phyloP scores from a whole-genome alignment of 495 filamentous ascomycete species.

The Trichoderma asperelloides region DNA sequence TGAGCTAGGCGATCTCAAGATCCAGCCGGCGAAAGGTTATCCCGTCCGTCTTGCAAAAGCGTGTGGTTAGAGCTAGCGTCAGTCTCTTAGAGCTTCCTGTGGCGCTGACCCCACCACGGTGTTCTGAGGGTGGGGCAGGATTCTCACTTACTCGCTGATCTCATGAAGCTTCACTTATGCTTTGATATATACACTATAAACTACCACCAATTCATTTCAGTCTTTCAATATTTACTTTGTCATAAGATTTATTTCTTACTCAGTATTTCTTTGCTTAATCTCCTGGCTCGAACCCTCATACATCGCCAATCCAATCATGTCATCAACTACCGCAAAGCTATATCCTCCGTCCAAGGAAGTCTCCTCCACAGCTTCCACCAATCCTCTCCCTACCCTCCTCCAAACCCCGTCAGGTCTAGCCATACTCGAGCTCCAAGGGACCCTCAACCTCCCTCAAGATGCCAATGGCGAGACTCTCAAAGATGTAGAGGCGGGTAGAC shows the following conservation, averaged over 20 bases:
- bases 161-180: too few relatives aligned
- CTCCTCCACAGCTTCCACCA: conserved; percentile 9
- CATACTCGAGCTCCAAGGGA: conserved; percentile 85
- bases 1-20: neutral
- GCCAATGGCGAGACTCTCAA: conserved; percentile 13
- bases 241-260: neutral
- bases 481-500: conserved; percentile 56
- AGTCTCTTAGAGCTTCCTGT: neutral
- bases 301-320: neutral
- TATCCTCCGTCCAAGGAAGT: neutral
- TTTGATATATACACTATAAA: too few relatives aligned
- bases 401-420: conserved; percentile 73
- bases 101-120: neutral
- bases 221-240: too few relatives aligned
- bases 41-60: neutral
- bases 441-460: conserved; percentile 56
- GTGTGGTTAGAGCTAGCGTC: neutral
- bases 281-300: neutral
- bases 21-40: neutral
- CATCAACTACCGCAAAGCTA: neutral
- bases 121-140: neutral
- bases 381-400: conserved; percentile 75
- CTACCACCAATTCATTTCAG: too few relatives aligned
- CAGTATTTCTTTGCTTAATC: neutral
- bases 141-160: neutral